These are phyloP conservation scores for Carex parvula DNA, from an alignment of 176 grass and related monocot species.

Conservation along the genomic window DNA sequence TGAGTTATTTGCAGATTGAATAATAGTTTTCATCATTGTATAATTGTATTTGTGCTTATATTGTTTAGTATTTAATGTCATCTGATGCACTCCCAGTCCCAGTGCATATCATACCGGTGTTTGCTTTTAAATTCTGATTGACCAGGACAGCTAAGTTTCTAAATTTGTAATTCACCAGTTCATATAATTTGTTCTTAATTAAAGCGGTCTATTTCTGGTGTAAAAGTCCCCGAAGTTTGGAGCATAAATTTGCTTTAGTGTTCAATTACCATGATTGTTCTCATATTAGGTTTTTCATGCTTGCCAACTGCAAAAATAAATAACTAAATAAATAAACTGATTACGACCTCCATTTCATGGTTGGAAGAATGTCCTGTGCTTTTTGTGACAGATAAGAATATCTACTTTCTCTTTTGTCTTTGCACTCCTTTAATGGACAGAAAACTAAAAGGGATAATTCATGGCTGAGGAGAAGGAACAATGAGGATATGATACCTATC, in stretches of 20 bases:
- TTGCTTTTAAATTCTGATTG: background rate
- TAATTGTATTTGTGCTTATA: background rate
- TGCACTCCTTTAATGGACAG: background rate
- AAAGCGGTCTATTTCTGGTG: too few species aligned
- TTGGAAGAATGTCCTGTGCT: background rate
- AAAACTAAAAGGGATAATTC: background rate
- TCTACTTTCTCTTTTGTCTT: slow-evolving; percentile 5
- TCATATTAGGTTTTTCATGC: background rate
- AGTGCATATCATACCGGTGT: background rate
- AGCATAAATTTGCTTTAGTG: background rate
- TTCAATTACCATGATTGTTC: background rate
- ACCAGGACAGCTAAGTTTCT: background rate
- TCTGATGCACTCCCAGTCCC: background rate
- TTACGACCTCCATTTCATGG: background rate
- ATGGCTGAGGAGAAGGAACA: background rate
- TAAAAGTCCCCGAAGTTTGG: background rate
- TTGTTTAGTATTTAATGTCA: background rate
- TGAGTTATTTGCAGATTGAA: too few species aligned
- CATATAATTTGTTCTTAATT: too few species aligned
- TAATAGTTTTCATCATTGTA: background rate
- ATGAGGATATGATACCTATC: slow-evolving; percentile 14
- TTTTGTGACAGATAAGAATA: slow-evolving; percentile 1
- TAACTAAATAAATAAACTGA: background rate
- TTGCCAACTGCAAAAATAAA: too few species aligned
- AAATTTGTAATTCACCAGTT: too few species aligned